Base-by-base conservation (phyloP, 1,139 yeast species). In the Arxiozyma slooffiae region DNA sequence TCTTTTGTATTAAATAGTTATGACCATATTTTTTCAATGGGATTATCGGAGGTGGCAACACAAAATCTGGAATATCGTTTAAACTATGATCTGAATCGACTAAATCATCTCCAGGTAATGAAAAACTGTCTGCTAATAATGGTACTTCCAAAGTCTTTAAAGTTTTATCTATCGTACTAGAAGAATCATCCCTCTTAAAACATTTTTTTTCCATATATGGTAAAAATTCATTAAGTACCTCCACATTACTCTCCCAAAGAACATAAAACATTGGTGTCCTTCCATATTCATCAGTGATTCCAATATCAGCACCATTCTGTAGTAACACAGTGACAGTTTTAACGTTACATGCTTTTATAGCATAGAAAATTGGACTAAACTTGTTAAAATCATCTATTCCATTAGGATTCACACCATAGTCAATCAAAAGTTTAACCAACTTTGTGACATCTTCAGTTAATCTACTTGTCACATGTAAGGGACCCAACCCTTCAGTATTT, bases 1-100 rank as follows among this genome's bases (percentile, higher is more conserved):
- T 88, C 62, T 86, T 88, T 63, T 84, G 87, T 62, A 92, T 97
- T 61, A 92, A 71, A 70, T 89, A 92, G 67, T 89, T 92, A 69
- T 92, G 98, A 8, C 98, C 98, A 63, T 92, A 92, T 58, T 95
- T 78, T 61, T 97, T 77, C 50, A 92, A 72, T 0, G 98, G 98
- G 47, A 92, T 80, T 50, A 92, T 88, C 11, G 98, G 98, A 0
- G 98, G 98, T 0, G 98, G 98, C 51, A 92, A 74, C 38, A 89
- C 81, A 52, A 92, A 75, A 60, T 88, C 96, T 0, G 98, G 98
- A 48, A 92, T 90, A 22, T 82, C 77, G 37, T 57, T 41, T 20
- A 49, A 21, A 3, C 55, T 46, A 46, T 52, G 38, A 39, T 49
- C 38, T 8, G 46, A 26, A 26, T 50, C 57, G 38, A 56, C 7